Evolutionary conservation across 1,139 yeast species (phyloP).

Genomic region (Eremothecium coryli): DNA sequence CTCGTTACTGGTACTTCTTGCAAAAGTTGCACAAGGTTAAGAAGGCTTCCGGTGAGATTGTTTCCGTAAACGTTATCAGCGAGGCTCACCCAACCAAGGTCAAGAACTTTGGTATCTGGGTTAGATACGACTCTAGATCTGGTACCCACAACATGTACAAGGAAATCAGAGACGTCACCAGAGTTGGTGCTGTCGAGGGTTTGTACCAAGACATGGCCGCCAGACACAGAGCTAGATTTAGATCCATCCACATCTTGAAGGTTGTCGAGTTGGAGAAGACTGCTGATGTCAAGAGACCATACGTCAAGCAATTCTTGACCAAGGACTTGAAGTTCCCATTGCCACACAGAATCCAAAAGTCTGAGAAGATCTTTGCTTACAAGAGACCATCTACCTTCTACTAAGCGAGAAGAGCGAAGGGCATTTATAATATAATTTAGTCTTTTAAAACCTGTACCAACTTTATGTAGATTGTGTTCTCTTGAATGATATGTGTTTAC

Average conservation of each 20-base stretch:
- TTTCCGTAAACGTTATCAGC: constrained; percentile 79
- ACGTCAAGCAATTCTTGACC: constrained; percentile 93
- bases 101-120: constrained; percentile 99
- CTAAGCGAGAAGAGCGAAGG: constrained; percentile 36
- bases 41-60: constrained; percentile 99
- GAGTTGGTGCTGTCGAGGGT: constrained; percentile 98
- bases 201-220: constrained; percentile 99
- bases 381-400: constrained; percentile 96
- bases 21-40: constrained; percentile 99
- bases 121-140: constrained; percentile 99
- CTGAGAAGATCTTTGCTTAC: constrained; percentile 79
- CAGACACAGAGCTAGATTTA: constrained; percentile 99
- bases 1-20: constrained; percentile 99
- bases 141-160: constrained; percentile 99
- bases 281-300: constrained; percentile 98
- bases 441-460: constrained; percentile 5
- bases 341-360: constrained; percentile 97
- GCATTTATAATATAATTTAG: constrained; percentile 4
- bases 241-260: constrained; percentile 97
- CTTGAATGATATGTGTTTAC: constrained; percentile 4
- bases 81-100: constrained; percentile 98
- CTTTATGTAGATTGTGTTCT: constrained; percentile 5
- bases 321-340: constrained; percentile 99
- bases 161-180: constrained; percentile 99
- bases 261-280: constrained; percentile 98